These are phyloP conservation scores for Annulohypoxylon stygium DNA, from an alignment of 495 filamentous ascomycete species.

Conservation along the genomic window DNA sequence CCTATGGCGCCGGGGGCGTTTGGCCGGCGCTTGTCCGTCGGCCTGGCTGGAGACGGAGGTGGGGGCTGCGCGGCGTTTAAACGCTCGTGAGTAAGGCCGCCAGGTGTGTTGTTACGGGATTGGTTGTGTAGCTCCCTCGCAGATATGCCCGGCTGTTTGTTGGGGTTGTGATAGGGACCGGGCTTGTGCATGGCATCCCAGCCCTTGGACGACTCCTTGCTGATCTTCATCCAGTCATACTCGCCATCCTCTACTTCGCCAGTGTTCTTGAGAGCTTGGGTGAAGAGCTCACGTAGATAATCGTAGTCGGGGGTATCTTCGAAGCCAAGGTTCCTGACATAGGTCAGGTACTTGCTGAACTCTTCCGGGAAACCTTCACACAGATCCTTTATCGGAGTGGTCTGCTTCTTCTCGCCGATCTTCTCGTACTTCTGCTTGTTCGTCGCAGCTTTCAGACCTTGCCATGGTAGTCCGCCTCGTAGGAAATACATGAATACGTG, in stretches of 20 bases:
- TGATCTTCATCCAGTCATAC: constrained; percentile 99
- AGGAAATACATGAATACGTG: constrained; percentile 99
- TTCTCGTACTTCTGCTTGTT: constrained; percentile 99
- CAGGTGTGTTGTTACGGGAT: constrained; percentile 69
- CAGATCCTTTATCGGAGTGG: constrained; percentile 94
- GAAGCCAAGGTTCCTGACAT: constrained; percentile 97
- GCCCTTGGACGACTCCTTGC: constrained; percentile 82
- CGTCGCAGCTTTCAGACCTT: constrained; percentile 97
- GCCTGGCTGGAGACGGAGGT: constrained; percentile 87
- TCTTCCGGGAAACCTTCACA: constrained; percentile 98
- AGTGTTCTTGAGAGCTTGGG: constrained; percentile 93
- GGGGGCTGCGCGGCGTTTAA: constrained; percentile 97
- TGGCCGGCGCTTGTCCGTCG: constrained; percentile 85
- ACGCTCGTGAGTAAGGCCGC: constrained; percentile 83
- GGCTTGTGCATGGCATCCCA: constrained; percentile 95
- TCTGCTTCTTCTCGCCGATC: constrained; percentile 99
- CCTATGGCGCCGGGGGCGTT: constrained; percentile 78
- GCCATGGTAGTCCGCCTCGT: constrained; percentile 95
- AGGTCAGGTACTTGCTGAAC: constrained; percentile 96
- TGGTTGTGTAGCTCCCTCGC: constrained; percentile 80
- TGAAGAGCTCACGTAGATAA: constrained; percentile 95
- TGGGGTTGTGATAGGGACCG: constrained; percentile 81
- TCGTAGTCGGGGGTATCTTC: constrained; percentile 99
- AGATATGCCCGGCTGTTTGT: constrained; percentile 79
- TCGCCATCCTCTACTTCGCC: constrained; percentile 98